Evolutionary conservation across 169 alveolate species (phyloP), one percentile per base, ranked within the genome.

Genomic region (Cryptosporidium baileyi): DNA sequence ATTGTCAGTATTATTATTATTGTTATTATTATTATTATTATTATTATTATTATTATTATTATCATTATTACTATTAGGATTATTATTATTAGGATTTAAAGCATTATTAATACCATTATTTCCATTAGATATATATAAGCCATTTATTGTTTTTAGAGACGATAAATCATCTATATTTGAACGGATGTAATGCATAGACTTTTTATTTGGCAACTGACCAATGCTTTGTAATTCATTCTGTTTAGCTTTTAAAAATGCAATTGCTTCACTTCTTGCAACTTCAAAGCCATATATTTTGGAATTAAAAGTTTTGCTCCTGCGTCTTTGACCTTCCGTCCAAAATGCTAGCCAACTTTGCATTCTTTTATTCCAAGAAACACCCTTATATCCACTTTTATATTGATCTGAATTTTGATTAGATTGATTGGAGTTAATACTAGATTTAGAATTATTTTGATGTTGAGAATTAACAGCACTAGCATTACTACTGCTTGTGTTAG

Each of bases 341-440:
- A 67, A 67, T 32, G 82, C 82, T 28, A 67, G 8, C 82, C 82
- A 67, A 15, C 82, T 67, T 5, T 67, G 82, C 82, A 67, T 67
- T 49, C 82, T 67, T 22, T 67, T 67, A 34, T 67, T 67, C 82
- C 82, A 67, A 49, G 82, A 67, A 6, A 67, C 82, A 32, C 82
- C 82, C 19, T 67, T 67, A 28, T 67, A 67, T 1, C 82, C 82
- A 38, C 82, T 67, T 28, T 67, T 67, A 45, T 49, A 67, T 22
- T 67, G 82, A 34, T 67, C 82, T 13, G 38, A 22, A 0, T 26
- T n/a, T 24, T 63, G 80, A 1, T 1, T 28, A n/a, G n/a, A n/a
- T n/a, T n/a, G n/a, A 11, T 9, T 47, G 9, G 30, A 5, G 19
- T 45, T 45, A 45, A 17, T n/a, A 4, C 30, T 45, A 45, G 17